Percentiles rank a stretch among this genome's conserved stretches.
Evolutionary conservation across 345 rosid species (phyloP).

Genomic region (Durio zibethinus): DNA sequence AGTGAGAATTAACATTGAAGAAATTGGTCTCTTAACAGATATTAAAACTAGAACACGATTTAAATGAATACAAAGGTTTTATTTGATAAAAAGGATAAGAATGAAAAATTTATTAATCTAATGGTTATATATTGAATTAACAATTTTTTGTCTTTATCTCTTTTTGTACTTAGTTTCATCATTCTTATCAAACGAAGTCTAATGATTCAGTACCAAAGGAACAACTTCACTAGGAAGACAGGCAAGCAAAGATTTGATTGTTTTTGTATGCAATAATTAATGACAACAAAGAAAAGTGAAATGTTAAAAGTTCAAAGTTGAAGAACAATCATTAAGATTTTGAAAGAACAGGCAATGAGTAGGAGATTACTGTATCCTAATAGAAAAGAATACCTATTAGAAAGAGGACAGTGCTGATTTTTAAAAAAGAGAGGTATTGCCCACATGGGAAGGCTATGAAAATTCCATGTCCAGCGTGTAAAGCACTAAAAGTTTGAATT

Average conservation of each 20-base stretch:
- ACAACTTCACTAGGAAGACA: slow-evolving; percentile 12
- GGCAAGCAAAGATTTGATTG: background rate
- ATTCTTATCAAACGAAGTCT: background rate
- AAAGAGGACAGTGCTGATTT: background rate
- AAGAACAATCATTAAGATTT: slow-evolving; percentile 23
- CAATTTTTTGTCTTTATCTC: too few relatives aligned
- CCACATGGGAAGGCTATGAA: slow-evolving; percentile 2
- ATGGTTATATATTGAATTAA: too few relatives aligned
- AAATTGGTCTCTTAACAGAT: background rate
- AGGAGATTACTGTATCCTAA: background rate
- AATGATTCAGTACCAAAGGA: background rate
- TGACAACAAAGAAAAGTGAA: slow-evolving; percentile 3
- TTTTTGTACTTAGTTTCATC: too few relatives aligned
- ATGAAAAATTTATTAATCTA: too few relatives aligned
- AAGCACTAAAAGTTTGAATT: slow-evolving; percentile 18
- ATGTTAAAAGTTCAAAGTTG: slow-evolving; percentile 19
- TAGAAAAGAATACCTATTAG: background rate
- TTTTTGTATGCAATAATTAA: slow-evolving; percentile 18
- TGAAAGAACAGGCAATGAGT: background rate
- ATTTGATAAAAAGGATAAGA: too few relatives aligned
- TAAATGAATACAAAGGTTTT: too few relatives aligned
- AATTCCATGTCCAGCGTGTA: slow-evolving; percentile 19
- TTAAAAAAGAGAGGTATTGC: background rate
- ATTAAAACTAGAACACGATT: too few relatives aligned
- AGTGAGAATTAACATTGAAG: background rate